Evolutionary conservation across 2,329 filamentous ascomycete species (phyloP).

Genomic region (Arthrobotrys pseudoclavata): DNA sequence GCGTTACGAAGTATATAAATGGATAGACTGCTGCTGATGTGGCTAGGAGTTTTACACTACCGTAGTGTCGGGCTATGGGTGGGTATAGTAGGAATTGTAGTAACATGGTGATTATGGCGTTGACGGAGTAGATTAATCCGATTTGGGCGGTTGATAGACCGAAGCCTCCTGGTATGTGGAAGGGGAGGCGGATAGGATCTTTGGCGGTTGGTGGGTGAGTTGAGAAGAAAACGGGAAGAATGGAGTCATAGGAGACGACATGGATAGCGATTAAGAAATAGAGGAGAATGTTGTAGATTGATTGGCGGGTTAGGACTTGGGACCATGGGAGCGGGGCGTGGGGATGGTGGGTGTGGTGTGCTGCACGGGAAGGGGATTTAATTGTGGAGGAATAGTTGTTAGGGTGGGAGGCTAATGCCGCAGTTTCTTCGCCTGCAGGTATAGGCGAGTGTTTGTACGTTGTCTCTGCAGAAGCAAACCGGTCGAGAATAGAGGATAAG

Average conservation of each 20-base stretch:
- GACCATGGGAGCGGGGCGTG: constrained; percentile 66
- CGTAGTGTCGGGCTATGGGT: constrained; percentile 77
- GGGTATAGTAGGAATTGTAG: constrained; percentile 91
- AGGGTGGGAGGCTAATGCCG: constrained; percentile 53
- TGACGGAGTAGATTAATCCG: constrained; percentile 85
- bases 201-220: constrained; percentile 73
- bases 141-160: constrained; percentile 80
- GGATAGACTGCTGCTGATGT: constrained; percentile 78
- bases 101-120: constrained; percentile 82
- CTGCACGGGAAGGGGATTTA: constrained; percentile 26
- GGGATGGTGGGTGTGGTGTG: constrained; percentile 56
- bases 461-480: constrained; percentile 58
- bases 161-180: constrained; percentile 81
- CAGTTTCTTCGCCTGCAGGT: constrained; percentile 66
- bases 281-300: constrained; percentile 78
- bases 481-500: constrained; percentile 61
- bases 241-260: constrained; percentile 85
- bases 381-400: constrained; percentile 12
- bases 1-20: constrained; percentile 82
- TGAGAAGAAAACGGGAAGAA: constrained; percentile 89
- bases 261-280: constrained; percentile 88
- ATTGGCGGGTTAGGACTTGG: constrained; percentile 81
- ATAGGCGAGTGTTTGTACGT: constrained; percentile 63
- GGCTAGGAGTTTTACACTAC: constrained; percentile 80
- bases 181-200: constrained; percentile 69